Base-by-base conservation (phyloP, 2,329 filamentous ascomycete genomes). In the Xylariaceae sp. region DNA sequence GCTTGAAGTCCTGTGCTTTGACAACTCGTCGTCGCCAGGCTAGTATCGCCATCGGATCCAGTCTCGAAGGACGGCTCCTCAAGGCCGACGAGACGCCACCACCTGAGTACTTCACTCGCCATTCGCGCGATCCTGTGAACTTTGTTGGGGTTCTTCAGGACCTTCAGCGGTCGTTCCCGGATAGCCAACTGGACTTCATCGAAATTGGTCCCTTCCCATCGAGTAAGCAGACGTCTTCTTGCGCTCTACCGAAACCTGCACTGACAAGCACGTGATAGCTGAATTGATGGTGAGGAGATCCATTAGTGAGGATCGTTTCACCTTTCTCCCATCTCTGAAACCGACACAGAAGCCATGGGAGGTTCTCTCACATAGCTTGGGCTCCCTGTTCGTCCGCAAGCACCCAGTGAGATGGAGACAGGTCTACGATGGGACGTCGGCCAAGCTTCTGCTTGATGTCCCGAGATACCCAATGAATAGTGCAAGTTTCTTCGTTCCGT, bases 121-220 rank as follows among this genome's bases (percentile, higher is more conserved):
- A 66, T 31, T 52, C 57, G 2, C 42, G 64, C 14, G 39, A 59
- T 19, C 49, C 60, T 11, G 63, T 66, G 1, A 57, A 57, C 43
- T 66, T 66, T 39, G 44, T 27, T n/a, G 43, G 55, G 2, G 57
- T 51, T 1, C 39, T 56, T 32, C 30, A 51, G 12, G 45, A 52
- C 14, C 39, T 59, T 9, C 32, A 35, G 32, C 32, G 35, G 14
- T 33, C 39, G 27, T 47, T 48, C 12, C 27, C 45, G 2, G 52
- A 44, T 6, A 36, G 15, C 4, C 30, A 39, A 11, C 22, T 57
- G 11, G 39, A 48, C 11, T 45, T 59, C 30, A 40, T 60, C 6
- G 57, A 60, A 48, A 49, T 59, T 40, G 58, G 58, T 9, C 58
- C 58, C 5, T 59, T 53, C 39, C 39, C 49, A 11, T 50, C 53